phyloP scores from a whole-genome alignment of 805 yeast genomes.

The Jamesozyma lodderae region DNA sequence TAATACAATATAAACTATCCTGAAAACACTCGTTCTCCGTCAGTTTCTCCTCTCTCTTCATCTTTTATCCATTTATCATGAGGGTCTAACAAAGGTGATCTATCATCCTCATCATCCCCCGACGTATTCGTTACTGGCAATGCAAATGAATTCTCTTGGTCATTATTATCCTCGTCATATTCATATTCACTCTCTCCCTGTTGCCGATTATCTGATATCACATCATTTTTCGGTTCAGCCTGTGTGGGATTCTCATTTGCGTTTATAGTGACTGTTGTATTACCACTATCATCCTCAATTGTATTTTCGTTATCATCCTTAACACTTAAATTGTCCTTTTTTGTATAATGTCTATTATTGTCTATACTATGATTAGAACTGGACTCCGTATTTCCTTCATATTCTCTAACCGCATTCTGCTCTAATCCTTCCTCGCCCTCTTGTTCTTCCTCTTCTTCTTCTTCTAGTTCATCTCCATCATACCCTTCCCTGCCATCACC shows the following conservation, averaged over 20 bases:
- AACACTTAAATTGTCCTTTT: background rate
- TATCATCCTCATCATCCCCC: background rate
- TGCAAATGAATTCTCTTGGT: constrained; percentile 42
- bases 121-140: constrained; percentile 30
- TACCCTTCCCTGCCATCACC: constrained; percentile 5
- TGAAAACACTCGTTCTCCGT: background rate
- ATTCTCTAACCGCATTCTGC: background rate
- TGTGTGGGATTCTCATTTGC: too few relatives aligned
- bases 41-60: background rate
- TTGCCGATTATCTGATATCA: too few relatives aligned
- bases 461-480: constrained; percentile 5
- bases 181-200: too few relatives aligned
- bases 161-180: background rate
- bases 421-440: background rate
- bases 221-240: too few relatives aligned
- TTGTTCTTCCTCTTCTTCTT: constrained; percentile 4
- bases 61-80: background rate
- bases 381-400: background rate
- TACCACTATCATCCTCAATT: background rate
- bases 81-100: background rate
- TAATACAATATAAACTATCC: too few relatives aligned
- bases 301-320: background rate
- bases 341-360: background rate
- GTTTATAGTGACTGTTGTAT: too few relatives aligned
- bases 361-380: background rate